Percentiles rank a stretch among this genome's conserved stretches.
These are phyloP conservation scores for Hylodesmum podocarpum DNA, from an alignment of 306 rosid species.

Conservation along the genomic window DNA sequence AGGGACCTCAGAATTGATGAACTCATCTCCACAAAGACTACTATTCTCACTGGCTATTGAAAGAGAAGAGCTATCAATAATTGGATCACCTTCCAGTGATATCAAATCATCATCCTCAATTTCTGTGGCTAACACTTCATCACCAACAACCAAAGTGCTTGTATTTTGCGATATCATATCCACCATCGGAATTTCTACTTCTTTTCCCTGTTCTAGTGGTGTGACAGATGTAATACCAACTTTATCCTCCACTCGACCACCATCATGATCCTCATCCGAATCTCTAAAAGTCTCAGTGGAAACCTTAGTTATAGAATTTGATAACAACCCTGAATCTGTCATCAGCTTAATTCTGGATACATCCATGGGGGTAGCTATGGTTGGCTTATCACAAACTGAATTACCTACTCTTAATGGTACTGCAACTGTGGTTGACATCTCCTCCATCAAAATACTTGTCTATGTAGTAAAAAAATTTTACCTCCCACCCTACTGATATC, in stretches of 20 bases:
- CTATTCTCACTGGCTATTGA: conserved; percentile 73
- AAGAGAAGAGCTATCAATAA: conserved; percentile 63
- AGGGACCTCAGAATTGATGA: conserved; percentile 47
- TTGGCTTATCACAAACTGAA: conserved; percentile 72
- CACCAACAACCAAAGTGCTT: conserved; percentile 37
- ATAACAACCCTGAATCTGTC: conserved; percentile 59
- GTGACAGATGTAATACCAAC: conserved; percentile 31
- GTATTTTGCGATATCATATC: conserved; percentile 54
- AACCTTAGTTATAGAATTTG: conserved; percentile 53
- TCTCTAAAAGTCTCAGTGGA: conserved; percentile 44
- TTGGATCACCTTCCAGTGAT: conserved; percentile 68
- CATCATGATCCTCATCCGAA: conserved; percentile 46
- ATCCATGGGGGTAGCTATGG: conserved; percentile 57
- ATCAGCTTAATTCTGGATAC: conserved; percentile 72
- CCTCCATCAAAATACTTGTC: conserved; percentile 80
- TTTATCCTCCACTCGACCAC: conserved; percentile 47
- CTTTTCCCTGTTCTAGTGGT: conserved; percentile 40
- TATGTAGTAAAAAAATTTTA: conserved; percentile 48
- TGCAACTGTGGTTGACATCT: conserved; percentile 63
- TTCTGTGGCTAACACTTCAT: conserved; percentile 41
- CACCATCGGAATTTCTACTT: conserved; percentile 31
- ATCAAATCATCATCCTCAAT: conserved; percentile 75
- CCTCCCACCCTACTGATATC: conserved; percentile 48
- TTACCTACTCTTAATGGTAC: conserved; percentile 80
- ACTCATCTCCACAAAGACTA: conserved; percentile 73